Evolutionary conservation across 768 basidiomycete genomes (phyloP), one percentile per base, ranked within the genome.

Genomic region (Amanita phalloides): DNA sequence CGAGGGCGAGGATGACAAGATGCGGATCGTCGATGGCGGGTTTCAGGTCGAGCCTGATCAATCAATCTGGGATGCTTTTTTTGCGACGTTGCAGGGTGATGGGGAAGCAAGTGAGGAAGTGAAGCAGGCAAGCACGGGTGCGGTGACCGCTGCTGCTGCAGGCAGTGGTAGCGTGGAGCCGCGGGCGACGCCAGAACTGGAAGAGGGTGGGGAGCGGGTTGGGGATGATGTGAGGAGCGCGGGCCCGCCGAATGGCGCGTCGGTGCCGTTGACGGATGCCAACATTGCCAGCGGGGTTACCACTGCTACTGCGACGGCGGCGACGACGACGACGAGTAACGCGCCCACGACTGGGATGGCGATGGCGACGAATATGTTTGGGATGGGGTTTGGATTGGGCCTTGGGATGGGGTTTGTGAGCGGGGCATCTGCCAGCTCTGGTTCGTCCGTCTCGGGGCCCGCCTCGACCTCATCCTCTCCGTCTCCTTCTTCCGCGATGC

Each of bases 371-470:
- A 49, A 59, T 49, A 54, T 66, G 63, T 51, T 64, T 48, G 58
- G 65, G 59, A 41, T 65, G 62, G 45, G 60, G 49, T 49, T 58
- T 61, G 49, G 56, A 26, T 45, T 57, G 32, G 44, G 49, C 20
- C 38, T 38, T 51, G 56, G 33, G 44, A 48, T 45, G 49, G 51
- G 53, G 28, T 54, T 52, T 21, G 51, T 52, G 8, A 45, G 51
- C 9, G 51, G 51, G 17, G 45, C 11, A 3, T 33, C 33, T 33
- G 33, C 33, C 33, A 33, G 33, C 33, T 11, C 33, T 11, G 33
- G 33, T 4, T 13, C 33, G 4, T 33, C 33, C 5, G 11, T 11
- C 3, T 33, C 46, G 20, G 17, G 45, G 3, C 23, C 46, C 17
- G 48, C 13, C 1, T 30, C 38, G 30, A 2, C 39, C 17, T 13